Percentiles rank a stretch among this genome's conserved stretches.
These are phyloP conservation scores for Myriosclerotinia curreyana DNA, from an alignment of 2,329 filamentous ascomycete species.

Conservation along the genomic window DNA sequence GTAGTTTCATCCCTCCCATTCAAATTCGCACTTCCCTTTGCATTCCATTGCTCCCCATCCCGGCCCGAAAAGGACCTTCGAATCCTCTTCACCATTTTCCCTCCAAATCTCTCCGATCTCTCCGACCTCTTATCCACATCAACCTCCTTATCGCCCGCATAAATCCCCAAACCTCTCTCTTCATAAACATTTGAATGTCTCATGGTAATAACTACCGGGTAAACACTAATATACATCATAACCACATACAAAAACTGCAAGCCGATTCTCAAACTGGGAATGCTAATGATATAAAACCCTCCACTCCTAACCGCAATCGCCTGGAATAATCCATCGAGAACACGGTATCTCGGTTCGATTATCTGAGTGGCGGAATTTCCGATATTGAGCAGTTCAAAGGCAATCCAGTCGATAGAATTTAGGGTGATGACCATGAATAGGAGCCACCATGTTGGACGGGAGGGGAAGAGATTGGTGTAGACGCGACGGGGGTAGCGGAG, in stretches of 20 bases:
- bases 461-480: conserved; percentile 63
- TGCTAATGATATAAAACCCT: conserved; percentile 51
- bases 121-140: no score
- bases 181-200: conserved; percentile 71
- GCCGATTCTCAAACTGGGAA: conserved; percentile 11
- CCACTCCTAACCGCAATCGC: conserved; percentile 62
- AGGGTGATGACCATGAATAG: conserved; percentile 58
- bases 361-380: conserved; percentile 54
- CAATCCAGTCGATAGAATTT: conserved; percentile 62
- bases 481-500: conserved; percentile 56
- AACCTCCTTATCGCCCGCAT: conserved; percentile 36
- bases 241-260: conserved; percentile 53
- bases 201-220: conserved; percentile 61
- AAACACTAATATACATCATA: conserved; percentile 66
- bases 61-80: no score
- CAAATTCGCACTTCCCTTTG: no score
- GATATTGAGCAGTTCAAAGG: conserved; percentile 64
- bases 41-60: no score
- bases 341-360: conserved; percentile 52
- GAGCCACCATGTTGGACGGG: conserved; percentile 63
- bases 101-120: no score
- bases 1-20: conserved; percentile 2
- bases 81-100: no score
- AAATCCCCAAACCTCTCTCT: conserved; percentile 62
- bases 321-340: conserved; percentile 65